Evolutionary conservation across 805 yeast genomes (phyloP), one percentile per base, ranked within the genome.

Genomic region (Saccharomyces kudriavzevii): DNA sequence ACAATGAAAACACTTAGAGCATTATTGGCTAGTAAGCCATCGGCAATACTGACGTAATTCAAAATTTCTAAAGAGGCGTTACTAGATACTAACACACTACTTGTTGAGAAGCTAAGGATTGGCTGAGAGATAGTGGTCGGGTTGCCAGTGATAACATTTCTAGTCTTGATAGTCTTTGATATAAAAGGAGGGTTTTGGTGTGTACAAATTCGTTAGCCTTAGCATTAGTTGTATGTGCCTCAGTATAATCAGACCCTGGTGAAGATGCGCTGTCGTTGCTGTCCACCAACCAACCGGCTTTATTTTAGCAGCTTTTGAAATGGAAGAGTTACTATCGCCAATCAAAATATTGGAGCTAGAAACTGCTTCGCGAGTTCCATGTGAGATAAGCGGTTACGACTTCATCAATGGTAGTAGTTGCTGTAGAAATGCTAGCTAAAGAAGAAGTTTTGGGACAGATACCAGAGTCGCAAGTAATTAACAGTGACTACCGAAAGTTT

Each of bases 381-480:
- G 71, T 67, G 58, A 69, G 65, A 66, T 62, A 66, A 50, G 58
- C 61, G 46, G 71, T 66, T 52, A 69, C 70, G 52, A 63, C 62
- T 56, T 69, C 70, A 56, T 56, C 49, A 20, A 60, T 54, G 49
- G 70, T 64, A 43, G 62, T 58, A 24, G 74, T 70, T 24, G 68
- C 68, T 52, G 65, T 62, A 24, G 68, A 63, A 10, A 65, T 61
- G 53, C 57, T 51, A 52, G 70, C 67, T 50, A 68, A 58, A 25
- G 69, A 61, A 13, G 58, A 64, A 20, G 60, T 58, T 40, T 66
- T 65, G 35, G 56, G 45, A 56, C 73, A 68, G 22, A 55, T 56
- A 58, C 61, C 54, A 24, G 56, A 61, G 45, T 56, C 52, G 55
- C 72, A 69, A 24, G 70, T n/a, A 64, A 45, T 70, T 67, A 56